Conservation (phyloP, 2,329 filamentous ascomycete species). For the Aspergillus transmontanensis region DNA sequence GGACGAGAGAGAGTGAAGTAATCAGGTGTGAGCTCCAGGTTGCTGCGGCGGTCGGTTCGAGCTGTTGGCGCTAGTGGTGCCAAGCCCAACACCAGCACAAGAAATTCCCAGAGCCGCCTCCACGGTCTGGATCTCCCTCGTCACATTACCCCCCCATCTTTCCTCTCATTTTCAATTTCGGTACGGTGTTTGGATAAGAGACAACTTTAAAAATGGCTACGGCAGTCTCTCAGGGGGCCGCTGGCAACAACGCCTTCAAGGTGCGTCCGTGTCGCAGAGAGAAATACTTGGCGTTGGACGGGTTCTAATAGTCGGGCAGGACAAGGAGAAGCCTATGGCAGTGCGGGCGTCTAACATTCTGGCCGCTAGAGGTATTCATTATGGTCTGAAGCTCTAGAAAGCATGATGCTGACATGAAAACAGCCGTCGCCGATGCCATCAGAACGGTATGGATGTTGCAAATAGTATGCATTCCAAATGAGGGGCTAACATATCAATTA, state of each 20-base stretch:
- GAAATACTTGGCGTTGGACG: slow-evolving; percentile 30
- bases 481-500: slow-evolving; percentile 46
- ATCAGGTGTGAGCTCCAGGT: slow-evolving; percentile 35
- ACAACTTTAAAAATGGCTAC: slow-evolving; percentile 51
- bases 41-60: slow-evolving; percentile 29
- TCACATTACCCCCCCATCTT: slow-evolving; percentile 25
- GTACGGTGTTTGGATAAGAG: slow-evolving; percentile 30
- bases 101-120: slow-evolving; percentile 39
- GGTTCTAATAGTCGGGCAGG: slow-evolving; percentile 52
- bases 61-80: slow-evolving; percentile 43
- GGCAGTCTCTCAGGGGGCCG: slow-evolving; percentile 50
- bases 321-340: slow-evolving; percentile 98
- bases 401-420: slow-evolving; percentile 29
- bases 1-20: slow-evolving; percentile 26
- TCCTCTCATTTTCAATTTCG: slow-evolving; percentile 10
- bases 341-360: slow-evolving; percentile 96
- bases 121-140: slow-evolving; percentile 25
- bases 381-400: slow-evolving; percentile 3
- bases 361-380: slow-evolving; percentile 78
- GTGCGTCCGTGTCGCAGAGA: slow-evolving; percentile 40
- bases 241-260: slow-evolving; percentile 68
- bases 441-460: slow-evolving; percentile 65
- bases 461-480: slow-evolving; percentile 25
- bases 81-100: slow-evolving; percentile 37
- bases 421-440: slow-evolving; percentile 96